These are phyloP conservation scores for Malbranchea zuffiana DNA, from an alignment of 2,329 filamentous ascomycete genomes.

Conservation along the genomic window DNA sequence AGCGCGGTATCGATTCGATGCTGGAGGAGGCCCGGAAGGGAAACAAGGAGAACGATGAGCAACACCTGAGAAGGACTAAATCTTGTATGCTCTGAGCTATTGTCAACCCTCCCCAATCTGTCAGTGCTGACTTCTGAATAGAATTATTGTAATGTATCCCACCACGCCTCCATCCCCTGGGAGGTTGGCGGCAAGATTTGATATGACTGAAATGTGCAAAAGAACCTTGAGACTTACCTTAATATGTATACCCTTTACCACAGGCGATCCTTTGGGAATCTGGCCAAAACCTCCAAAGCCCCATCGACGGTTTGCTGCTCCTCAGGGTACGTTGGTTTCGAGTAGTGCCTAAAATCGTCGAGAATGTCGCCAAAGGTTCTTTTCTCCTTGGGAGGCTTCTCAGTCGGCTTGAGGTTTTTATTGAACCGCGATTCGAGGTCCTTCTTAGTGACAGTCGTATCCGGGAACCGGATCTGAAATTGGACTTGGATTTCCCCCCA, in stretches of 20 bases:
- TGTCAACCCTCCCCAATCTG: neutral
- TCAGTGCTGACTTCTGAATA: conserved; percentile 9
- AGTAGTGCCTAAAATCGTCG: conserved; percentile 14
- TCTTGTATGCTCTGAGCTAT: conserved; percentile 10
- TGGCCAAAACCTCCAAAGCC: conserved; percentile 3
- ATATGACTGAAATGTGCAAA: neutral
- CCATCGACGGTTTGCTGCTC: conserved; percentile 7
- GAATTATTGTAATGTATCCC: conserved; percentile 1
- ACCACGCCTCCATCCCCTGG: no score
- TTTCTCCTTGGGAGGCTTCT: neutral
- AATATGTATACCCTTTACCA: conserved; percentile 1
- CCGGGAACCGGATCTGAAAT: conserved; percentile 11
- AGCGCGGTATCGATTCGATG: conserved; percentile 84
- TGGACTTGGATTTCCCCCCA: conserved; percentile 12
- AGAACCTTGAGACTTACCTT: no score
- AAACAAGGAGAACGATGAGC: conserved; percentile 73
- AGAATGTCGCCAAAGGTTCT: conserved; percentile 9
- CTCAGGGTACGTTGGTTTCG: conserved; percentile 1
- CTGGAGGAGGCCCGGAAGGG: conserved; percentile 82
- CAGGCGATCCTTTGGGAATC: conserved; percentile 1
- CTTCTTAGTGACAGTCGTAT: conserved; percentile 6
- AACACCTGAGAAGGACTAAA: conserved; percentile 46
- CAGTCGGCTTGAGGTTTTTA: conserved; percentile 11
- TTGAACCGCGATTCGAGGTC: conserved; percentile 17
- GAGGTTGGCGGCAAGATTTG: neutral